Conservation (phyloP, 805 yeast genomes). For the Saturnispora silvae region DNA sequence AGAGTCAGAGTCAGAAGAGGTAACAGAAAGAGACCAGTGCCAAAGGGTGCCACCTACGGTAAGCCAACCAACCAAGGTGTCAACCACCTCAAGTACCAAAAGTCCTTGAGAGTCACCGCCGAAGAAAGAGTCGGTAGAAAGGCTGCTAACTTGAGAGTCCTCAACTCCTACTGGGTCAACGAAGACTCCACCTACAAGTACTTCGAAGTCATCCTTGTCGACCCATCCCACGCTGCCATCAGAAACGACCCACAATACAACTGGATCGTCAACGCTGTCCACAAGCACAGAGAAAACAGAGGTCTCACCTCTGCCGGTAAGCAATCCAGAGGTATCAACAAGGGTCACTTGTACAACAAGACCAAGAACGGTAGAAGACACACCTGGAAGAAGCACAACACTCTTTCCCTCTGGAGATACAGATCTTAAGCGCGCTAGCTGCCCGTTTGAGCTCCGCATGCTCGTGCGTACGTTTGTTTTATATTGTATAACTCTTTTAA, state of each 20-base stretch:
- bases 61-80: constrained; percentile 99
- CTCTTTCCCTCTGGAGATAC: constrained; percentile 99
- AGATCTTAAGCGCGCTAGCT: constrained; percentile 46
- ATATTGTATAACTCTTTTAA: too few relatives aligned
- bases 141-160: constrained; percentile 97
- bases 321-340: constrained; percentile 99
- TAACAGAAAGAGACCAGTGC: constrained; percentile 99
- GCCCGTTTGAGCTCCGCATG: too few relatives aligned
- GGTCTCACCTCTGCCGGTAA: constrained; percentile 97
- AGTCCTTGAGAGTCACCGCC: constrained; percentile 94
- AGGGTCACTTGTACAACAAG: constrained; percentile 99
- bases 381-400: constrained; percentile 99
- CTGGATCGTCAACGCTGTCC: constrained; percentile 99
- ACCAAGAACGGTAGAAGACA: constrained; percentile 97
- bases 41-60: constrained; percentile 99
- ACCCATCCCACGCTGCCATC: constrained; percentile 97
- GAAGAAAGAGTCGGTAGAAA: constrained; percentile 99
- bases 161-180: constrained; percentile 99
- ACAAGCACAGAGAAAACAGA: constrained; percentile 99
- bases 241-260: constrained; percentile 97
- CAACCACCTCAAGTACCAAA: constrained; percentile 98
- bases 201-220: constrained; percentile 95
- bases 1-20: constrained; percentile 99
- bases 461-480: constrained; percentile 2
- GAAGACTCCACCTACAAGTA: constrained; percentile 99